Base-by-base conservation (phyloP, 306 rosid genomes). In the Acacia confusa region DNA sequence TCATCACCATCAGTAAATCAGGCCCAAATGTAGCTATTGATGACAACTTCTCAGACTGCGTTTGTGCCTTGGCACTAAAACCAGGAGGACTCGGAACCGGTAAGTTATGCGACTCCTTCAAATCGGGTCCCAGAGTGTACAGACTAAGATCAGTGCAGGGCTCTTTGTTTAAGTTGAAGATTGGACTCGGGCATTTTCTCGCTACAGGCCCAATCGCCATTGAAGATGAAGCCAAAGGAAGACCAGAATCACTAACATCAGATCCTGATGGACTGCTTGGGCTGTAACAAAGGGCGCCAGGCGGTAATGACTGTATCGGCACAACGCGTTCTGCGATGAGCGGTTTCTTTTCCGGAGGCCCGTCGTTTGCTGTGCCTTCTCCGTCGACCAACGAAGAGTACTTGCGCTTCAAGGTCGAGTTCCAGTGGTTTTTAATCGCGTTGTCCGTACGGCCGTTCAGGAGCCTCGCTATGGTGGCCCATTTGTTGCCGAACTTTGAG, bases 351-450 rank as follows among this genome's bases (percentile, higher is more conserved):
- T 19, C 76, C 30, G 81, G 81, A 0, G 48, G 36, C 1, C 70
- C 76, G 4, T 77, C 81, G 15, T 28, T 44, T n/a, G 24, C 3
- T 25, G 45, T 38, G 25, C 47, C 25, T 20, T 69, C 73, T 9
- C n/a, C 10, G 5, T 10, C 78, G 79, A 44, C 17, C 27, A 81
- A 36, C 34, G 88, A 58, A 24, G 82, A 58, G 75, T 10, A 78
- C 82, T 88, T 90, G 7, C 92, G 73, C 83, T 90, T 90, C 58
- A 90, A 64, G 38, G 90, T 86, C 6, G 93, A 90, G 84, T 90
- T 90, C 93, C 90, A 90, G 75, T 88, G 92, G 82, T 90, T 90
- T 84, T 90, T 90, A 55, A 90, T 82, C 40, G 92, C 89, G 79
- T 90, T 90, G 76, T 88, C 91, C 22, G 92, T 90, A 2, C 92